Evolutionary conservation across 2,329 filamentous ascomycete genomes (phyloP), one percentile per base, ranked within the genome.

Genomic region (Tolypocladium guangdongense): DNA sequence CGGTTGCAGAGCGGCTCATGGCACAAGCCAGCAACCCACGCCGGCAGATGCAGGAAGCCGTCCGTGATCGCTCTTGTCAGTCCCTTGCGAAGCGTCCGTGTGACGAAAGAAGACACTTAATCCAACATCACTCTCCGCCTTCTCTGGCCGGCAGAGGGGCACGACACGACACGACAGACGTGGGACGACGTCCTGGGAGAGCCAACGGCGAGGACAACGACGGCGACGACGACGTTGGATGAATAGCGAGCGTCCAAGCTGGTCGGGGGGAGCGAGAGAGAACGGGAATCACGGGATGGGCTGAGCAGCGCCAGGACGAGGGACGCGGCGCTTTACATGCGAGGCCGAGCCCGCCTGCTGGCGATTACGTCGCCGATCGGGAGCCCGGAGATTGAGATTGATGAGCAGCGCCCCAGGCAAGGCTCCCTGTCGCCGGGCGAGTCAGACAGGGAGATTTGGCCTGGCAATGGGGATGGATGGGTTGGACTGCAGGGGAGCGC

Each of bases 1-100:
- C 68, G 62, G 68, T 58, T 47, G 66, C 65, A 56, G 67, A 61
- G 52, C 63, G 64, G 51, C 63, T 65, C 68, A 69, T 68, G 57
- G 64, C 68, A 71, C 68, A 63, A 58, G 64, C 59, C 57, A 51
- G 37, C 39, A 35, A 20, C 8, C 45, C 6, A n/a, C n/a, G 20
- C 47, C 45, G 32, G 27, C 35, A 32, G 51, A 50, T 49, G 56
- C 30, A 38, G 50, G 52, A 16, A 32, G 43, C 51, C 55, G 50
- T 30, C 22, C 30, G 52, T 27, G 50, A 50, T 47, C 4, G 52
- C n/a, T 41, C 7, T 36, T 41, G 16, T 22, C 39, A 20, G 46
- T 36, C 20, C 27, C 36, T 39, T 49, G 55, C 50, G 30, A 59
- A 57, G 52, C 55, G 57, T 52, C 56, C 56, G 60, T 63, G 55